These are phyloP conservation scores for Gossypium thurberi DNA, from an alignment of 345 rosid genomes.

Conservation along the genomic window DNA sequence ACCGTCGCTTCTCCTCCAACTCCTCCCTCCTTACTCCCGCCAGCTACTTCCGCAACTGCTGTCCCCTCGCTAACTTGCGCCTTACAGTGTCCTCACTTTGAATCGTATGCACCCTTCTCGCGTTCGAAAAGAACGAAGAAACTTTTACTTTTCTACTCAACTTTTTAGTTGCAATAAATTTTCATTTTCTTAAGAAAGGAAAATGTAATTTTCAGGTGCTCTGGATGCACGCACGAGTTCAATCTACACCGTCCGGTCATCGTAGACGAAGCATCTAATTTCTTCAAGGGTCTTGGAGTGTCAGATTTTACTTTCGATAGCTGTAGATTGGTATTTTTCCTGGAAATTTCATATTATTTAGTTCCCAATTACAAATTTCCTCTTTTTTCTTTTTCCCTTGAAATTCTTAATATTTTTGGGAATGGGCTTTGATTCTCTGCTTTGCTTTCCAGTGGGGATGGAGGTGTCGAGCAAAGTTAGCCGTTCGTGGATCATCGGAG, in stretches of 20 bases:
- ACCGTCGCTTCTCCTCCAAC: slow-evolving; percentile 11
- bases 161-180: background rate
- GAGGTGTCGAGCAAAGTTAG: slow-evolving; percentile 91
- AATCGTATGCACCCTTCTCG: slow-evolving; percentile 39
- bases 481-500: slow-evolving; percentile 66
- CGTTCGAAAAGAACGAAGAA: background rate
- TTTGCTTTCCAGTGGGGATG: slow-evolving; percentile 64
- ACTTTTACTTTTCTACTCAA: background rate
- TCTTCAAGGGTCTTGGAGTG: slow-evolving; percentile 57
- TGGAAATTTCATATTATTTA: background rate
- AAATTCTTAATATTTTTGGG: background rate
- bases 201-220: slow-evolving; percentile 45
- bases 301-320: slow-evolving; percentile 83
- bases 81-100: slow-evolving; percentile 77
- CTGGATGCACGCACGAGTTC: slow-evolving; percentile 87
- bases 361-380: slow-evolving; percentile 9
- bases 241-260: slow-evolving; percentile 70
- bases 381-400: background rate
- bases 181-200: background rate
- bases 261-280: slow-evolving; percentile 65
- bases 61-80: slow-evolving; percentile 45
- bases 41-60: slow-evolving; percentile 20
- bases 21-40: slow-evolving; percentile 15
- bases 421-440: slow-evolving; percentile 13
- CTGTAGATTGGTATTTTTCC: slow-evolving; percentile 53